Evolutionary conservation across 169 alveolate genomes (phyloP).

Genomic region (Babesia divergens): DNA sequence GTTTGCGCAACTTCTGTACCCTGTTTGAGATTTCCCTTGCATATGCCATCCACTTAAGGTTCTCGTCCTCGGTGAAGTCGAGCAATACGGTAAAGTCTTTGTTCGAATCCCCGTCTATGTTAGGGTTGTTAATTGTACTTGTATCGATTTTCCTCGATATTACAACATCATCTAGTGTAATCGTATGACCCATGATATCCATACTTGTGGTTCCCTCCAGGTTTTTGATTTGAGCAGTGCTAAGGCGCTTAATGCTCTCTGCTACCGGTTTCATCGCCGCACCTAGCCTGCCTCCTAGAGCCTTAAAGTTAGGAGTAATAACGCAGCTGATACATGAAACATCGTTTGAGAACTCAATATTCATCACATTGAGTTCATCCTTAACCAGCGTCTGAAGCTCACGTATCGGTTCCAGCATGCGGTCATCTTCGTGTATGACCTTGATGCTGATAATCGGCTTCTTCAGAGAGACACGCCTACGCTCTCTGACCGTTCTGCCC

Average conservation of each 20-base stretch:
- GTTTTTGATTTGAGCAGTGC: slow-evolving; percentile 2
- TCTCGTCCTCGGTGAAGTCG: slow-evolving; percentile 58
- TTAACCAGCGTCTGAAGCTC: slow-evolving; percentile 61
- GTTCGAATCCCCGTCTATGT: slow-evolving; percentile 59
- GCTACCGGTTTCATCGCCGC: slow-evolving; percentile 71
- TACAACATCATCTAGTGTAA: slow-evolving; percentile 57
- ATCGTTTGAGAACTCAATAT: slow-evolving; percentile 73
- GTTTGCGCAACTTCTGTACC: slow-evolving; percentile 61
- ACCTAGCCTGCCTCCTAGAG: slow-evolving; percentile 84
- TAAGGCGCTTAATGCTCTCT: slow-evolving; percentile 26
- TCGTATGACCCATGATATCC: slow-evolving; percentile 43
- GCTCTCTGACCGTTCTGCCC: slow-evolving; percentile 91
- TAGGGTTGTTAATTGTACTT: slow-evolving; percentile 2
- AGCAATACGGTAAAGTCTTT: slow-evolving; percentile 39
- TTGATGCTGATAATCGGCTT: slow-evolving; percentile 83
- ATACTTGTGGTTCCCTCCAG: slow-evolving; percentile 1
- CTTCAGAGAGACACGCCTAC: slow-evolving; percentile 85
- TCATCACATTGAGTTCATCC: slow-evolving; percentile 85
- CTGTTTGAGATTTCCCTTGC: slow-evolving; percentile 55
- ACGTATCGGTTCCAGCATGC: slow-evolving; percentile 24
- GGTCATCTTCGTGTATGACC: slow-evolving; percentile 62
- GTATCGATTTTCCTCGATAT: slow-evolving; percentile 33
- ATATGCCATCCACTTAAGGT: slow-evolving; percentile 41
- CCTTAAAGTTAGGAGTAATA: slow-evolving; percentile 84
- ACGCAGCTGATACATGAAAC: slow-evolving; percentile 73